phyloP scores from a whole-genome alignment of 2,329 filamentous ascomycete species.

The Cylindrodendrum hubeiense region DNA sequence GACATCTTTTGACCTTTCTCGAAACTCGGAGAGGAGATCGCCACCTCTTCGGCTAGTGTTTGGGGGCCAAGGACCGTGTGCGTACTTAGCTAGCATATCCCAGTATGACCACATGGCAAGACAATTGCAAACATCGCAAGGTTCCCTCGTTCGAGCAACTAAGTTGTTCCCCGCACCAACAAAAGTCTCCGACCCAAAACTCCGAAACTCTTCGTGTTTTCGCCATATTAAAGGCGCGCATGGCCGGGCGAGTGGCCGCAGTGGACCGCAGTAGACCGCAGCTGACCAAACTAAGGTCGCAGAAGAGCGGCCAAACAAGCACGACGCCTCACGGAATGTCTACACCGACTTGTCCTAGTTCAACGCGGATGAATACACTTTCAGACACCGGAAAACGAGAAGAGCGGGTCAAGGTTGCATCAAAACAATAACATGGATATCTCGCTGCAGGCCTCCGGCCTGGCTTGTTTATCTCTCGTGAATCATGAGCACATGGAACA shows the following conservation, averaged over 20 bases:
- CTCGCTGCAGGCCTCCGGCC: constrained; percentile 39
- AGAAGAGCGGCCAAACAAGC: constrained; percentile 2
- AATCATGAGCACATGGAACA: constrained; percentile 43
- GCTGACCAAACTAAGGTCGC: constrained; percentile 14
- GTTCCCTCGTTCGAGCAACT: constrained; percentile 9
- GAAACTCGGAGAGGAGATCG: background rate
- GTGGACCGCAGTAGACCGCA: constrained; percentile 5
- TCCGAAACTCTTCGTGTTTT: constrained; percentile 16
- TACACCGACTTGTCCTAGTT: background rate
- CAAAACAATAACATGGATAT: constrained; percentile 32
- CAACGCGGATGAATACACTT: background rate
- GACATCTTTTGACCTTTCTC: background rate
- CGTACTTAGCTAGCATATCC: constrained; percentile 6
- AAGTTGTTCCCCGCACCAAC: background rate
- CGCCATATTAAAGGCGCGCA: constrained; percentile 20
- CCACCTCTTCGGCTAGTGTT: background rate
- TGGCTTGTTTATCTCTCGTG: constrained; percentile 46
- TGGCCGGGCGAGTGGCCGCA: constrained; percentile 14
- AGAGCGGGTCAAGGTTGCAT: constrained; percentile 3
- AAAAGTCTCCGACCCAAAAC: constrained; percentile 3
- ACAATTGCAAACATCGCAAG: background rate
- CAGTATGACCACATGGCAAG: background rate
- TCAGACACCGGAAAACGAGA: background rate
- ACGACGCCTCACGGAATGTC: constrained; percentile 5
- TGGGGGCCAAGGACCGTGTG: background rate